Base-by-base conservation (phyloP, 2,329 filamentous ascomycete species). In the Trichoderma sp. region DNA sequence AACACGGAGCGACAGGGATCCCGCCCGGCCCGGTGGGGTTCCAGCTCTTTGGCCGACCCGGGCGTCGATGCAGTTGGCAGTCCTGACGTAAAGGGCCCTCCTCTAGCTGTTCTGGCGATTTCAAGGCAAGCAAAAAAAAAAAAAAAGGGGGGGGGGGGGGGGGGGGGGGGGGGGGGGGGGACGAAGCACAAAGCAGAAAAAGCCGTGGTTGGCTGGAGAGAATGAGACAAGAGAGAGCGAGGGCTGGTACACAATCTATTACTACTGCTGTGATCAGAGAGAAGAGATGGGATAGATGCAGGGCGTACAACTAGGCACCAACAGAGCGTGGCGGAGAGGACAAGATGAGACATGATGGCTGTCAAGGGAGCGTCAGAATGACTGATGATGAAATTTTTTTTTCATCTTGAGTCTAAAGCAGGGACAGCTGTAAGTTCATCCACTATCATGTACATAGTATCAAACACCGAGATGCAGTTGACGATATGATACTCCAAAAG, bases 41-140 rank as follows among this genome's bases (percentile, higher is more conserved):
- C 27, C n/a, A 48, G 67, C 56, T 29, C 50, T 66, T 37, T 57
- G 39, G 64, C 63, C 56, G 67, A 67, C 61, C 64, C 67, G 67
- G 67, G 67, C 19, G 67, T 69, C 57, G 52, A 67, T 13, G 64
- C 67, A 69, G 63, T 32, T 67, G 67, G 67, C 64, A 67, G 63
- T 45, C 64, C 63, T 69, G 67, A 69, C 67, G 67, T 69, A 69
- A 63, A 45, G 60, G 60, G 52, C 52, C 45, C 53, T 34, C 52
- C 59, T 34, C 35, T 57, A 48, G 42, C 42, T 48, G 4, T 2
- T n/a, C 42, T 48, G 42, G 42, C 42, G 42, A 13, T 48, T 19
- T 48, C 19, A 22, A 19, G 42, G 57, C 52, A 50, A 29, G 27
- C 32, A 19, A 25, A 67, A 22, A 53, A 37, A 64, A n/a, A n/a